A percentile compares a stretch with the other conserved stretches of the same genome.
Evolutionary conservation across 495 filamentous ascomycete genomes (phyloP).

Genomic region (Hypoxylon intermedium): DNA sequence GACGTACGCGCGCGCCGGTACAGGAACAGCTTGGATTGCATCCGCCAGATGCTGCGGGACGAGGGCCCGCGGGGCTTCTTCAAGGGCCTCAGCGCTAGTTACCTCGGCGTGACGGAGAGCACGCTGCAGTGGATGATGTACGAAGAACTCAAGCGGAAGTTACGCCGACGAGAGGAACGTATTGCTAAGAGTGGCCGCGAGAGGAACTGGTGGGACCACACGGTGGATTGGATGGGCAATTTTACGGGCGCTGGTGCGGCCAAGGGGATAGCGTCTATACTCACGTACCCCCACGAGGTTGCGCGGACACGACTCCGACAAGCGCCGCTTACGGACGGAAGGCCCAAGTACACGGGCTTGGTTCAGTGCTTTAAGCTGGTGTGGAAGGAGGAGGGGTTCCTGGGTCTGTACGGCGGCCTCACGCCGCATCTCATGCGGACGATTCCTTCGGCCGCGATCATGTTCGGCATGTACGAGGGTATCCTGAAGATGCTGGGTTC

Average conservation of each 20-base stretch:
- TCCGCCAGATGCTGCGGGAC: conserved; percentile 73
- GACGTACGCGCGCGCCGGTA: conserved; percentile 66
- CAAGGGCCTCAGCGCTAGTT: conserved; percentile 85
- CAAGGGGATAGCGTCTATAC: conserved; percentile 78
- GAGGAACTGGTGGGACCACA: conserved; percentile 68
- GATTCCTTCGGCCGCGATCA: conserved; percentile 87
- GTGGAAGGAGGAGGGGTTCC: conserved; percentile 83
- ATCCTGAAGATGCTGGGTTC: conserved; percentile 67
- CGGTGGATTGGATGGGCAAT: conserved; percentile 72
- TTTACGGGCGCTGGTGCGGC: conserved; percentile 78
- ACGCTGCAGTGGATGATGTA: conserved; percentile 89
- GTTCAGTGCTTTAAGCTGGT: conserved; percentile 82
- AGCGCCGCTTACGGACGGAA: conserved; percentile 74
- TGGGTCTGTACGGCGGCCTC: conserved; percentile 81
- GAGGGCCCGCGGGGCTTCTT: conserved; percentile 83
- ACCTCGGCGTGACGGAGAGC: conserved; percentile 83
- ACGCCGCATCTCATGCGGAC: conserved; percentile 87
- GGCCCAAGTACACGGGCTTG: conserved; percentile 81
- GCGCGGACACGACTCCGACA: conserved; percentile 82
- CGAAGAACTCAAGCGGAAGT: conserved; percentile 76
- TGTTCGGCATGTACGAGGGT: conserved; percentile 89
- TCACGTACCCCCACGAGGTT: conserved; percentile 91
- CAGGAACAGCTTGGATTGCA: conserved; percentile 82
- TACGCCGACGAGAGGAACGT: conserved; percentile 64
- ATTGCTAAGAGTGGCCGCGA: conserved; percentile 60